phyloP scores from a whole-genome alignment of 164 flowering plant species.

The Aristolochia fimbriata region DNA sequence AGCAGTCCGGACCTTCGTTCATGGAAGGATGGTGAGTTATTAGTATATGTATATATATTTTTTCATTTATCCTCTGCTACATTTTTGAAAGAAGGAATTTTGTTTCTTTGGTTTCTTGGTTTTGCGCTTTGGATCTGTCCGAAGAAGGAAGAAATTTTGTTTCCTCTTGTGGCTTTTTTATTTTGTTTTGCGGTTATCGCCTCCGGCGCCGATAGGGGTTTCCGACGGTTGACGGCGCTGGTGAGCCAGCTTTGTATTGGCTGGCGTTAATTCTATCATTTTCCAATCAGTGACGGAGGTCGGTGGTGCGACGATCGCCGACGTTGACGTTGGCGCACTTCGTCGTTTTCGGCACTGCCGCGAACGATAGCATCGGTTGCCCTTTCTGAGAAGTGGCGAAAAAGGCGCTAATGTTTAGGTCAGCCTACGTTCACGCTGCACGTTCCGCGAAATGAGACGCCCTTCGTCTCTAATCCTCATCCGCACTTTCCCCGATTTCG shows the following conservation, averaged over 20 bases:
- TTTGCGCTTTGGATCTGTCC: neutral
- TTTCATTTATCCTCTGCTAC: neutral
- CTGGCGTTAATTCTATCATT: neutral
- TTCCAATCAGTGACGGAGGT: neutral
- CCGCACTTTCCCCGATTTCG: neutral
- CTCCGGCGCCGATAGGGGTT: neutral
- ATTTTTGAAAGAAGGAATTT: neutral
- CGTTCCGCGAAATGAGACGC: no score
- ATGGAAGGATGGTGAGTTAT: constrained; percentile 55
- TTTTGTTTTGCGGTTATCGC: no score
- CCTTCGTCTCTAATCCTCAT: neutral
- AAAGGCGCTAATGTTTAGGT: no score
- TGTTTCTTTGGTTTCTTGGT: no score
- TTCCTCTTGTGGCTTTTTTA: no score
- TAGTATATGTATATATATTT: no score
- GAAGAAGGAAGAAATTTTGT: neutral
- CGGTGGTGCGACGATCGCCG: neutral
- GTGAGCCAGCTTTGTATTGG: neutral
- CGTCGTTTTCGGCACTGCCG: no score
- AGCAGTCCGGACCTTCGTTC: constrained; percentile 22
- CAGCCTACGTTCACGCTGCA: no score
- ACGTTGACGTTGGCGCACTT: neutral
- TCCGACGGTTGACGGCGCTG: neutral
- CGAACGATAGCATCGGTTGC: no score
- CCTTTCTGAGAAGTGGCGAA: no score